A percentile compares a stretch with the other conserved stretches of the same genome.
phyloP scores from a whole-genome alignment of 495 filamentous ascomycete genomes.

The Xylaria intraflava region DNA sequence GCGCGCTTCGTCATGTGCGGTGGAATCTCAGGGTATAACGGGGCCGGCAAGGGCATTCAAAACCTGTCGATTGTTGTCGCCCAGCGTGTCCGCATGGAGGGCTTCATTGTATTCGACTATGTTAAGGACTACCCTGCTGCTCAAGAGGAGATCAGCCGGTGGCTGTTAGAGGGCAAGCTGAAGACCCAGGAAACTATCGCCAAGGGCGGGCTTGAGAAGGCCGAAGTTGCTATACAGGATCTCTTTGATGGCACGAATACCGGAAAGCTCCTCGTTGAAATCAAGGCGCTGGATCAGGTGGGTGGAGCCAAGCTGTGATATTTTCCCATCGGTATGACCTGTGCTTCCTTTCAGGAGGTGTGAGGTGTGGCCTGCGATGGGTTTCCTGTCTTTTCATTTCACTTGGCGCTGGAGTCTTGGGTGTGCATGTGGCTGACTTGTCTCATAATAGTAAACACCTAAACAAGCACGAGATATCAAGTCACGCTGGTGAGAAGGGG shows the following conservation, averaged over 20 bases:
- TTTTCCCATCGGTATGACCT: slow-evolving; percentile 4
- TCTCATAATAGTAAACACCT: not conserved
- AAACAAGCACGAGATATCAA: no score
- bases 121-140: slow-evolving; percentile 33
- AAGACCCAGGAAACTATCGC: slow-evolving; percentile 50
- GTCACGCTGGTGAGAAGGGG: no score
- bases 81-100: slow-evolving; percentile 46
- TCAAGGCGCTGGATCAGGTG: slow-evolving; percentile 19
- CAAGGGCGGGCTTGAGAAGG: slow-evolving; percentile 44
- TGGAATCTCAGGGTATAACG: slow-evolving; percentile 40
- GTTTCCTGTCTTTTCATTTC: slow-evolving; percentile 3
- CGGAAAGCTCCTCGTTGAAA: slow-evolving; percentile 34
- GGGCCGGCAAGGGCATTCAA: slow-evolving; percentile 22
- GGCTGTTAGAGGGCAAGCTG: slow-evolving; percentile 50
- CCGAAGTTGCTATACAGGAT: slow-evolving; percentile 44
- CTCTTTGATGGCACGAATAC: slow-evolving; percentile 53
- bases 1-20: slow-evolving; percentile 61
- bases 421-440: not conserved
- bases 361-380: no score
- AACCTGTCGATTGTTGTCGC: slow-evolving; percentile 30
- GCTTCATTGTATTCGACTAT: slow-evolving; percentile 58
- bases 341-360: not conserved
- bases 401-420: not conserved
- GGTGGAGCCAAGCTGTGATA: slow-evolving; percentile 9
- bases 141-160: slow-evolving; percentile 42